These are phyloP conservation scores for Huntiella savannae DNA, from an alignment of 2,329 filamentous ascomycete species.

Conservation along the genomic window DNA sequence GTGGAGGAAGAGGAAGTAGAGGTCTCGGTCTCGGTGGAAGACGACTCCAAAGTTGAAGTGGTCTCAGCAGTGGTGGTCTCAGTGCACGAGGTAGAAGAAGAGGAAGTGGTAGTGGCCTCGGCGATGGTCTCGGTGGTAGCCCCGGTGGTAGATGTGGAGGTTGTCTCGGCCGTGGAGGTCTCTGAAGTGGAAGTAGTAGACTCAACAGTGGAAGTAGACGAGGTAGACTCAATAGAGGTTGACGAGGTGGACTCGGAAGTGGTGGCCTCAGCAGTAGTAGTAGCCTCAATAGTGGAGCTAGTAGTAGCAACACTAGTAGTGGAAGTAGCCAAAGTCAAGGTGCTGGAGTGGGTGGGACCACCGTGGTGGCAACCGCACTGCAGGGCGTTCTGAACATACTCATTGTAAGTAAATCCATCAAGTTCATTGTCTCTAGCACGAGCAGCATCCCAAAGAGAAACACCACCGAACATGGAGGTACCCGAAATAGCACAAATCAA, in stretches of 20 bases:
- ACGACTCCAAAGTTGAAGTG: background rate
- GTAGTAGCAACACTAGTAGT: conserved; percentile 11
- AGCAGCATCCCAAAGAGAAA: conserved; percentile 28
- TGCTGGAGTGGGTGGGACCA: conserved; percentile 15
- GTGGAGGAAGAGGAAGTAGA: background rate
- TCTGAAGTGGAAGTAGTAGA: conserved; percentile 8
- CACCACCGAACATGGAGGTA: conserved; percentile 24
- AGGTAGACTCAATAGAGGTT: background rate
- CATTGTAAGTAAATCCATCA: conserved; percentile 20
- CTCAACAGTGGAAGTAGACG: background rate
- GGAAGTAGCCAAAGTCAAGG: conserved; percentile 8
- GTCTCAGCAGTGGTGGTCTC: conserved; percentile 3
- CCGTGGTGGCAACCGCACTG: conserved; percentile 19
- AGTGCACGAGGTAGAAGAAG: background rate
- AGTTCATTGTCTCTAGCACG: conserved; percentile 18
- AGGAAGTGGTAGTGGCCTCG: conserved; percentile 9
- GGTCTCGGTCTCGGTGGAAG: conserved; percentile 4
- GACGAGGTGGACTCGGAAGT: conserved; percentile 6
- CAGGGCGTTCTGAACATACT: conserved; percentile 21
- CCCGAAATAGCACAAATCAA: conserved; percentile 23
- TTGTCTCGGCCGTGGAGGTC: background rate
- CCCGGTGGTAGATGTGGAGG: background rate
- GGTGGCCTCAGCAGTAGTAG: conserved; percentile 6
- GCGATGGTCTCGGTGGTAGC: conserved; percentile 6
- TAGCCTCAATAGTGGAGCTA: conserved; percentile 8